Evolutionary conservation across 2,329 filamentous ascomycete genomes (phyloP).

Genomic region (Saccharata proteae): DNA sequence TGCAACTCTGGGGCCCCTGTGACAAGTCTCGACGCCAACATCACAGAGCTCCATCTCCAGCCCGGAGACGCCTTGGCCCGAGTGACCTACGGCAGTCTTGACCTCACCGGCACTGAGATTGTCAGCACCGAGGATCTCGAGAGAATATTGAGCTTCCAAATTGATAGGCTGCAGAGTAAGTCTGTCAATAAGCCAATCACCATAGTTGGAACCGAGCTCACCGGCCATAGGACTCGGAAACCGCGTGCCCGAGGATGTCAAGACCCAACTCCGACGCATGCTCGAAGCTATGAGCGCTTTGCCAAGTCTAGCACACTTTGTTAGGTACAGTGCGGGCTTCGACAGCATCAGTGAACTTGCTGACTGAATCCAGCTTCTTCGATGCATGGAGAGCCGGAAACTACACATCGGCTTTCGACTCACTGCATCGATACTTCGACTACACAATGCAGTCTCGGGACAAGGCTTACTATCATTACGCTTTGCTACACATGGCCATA

Average conservation of each 20-base stretch:
- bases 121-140: conserved; percentile 72
- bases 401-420: conserved; percentile 80
- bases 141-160: conserved; percentile 72
- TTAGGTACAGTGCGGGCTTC: conserved; percentile 42
- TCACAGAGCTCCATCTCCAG: conserved; percentile 47
- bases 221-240: conserved; percentile 52
- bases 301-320: conserved; percentile 64
- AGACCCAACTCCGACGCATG: conserved; percentile 56
- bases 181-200: too few species aligned
- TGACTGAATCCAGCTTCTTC: conserved; percentile 52
- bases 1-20: conserved; percentile 18
- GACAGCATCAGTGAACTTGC: neutral
- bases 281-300: conserved; percentile 54
- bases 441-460: conserved; percentile 83
- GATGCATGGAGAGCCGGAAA: conserved; percentile 89
- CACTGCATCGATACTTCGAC: conserved; percentile 89
- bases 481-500: conserved; percentile 82
- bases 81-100: conserved; percentile 39
- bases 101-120: conserved; percentile 23
- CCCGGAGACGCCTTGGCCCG: conserved; percentile 34
- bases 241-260: conserved; percentile 64
- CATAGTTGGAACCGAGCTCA: too few species aligned
- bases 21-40: conserved; percentile 41
- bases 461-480: conserved; percentile 85
- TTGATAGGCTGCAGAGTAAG: conserved; percentile 73